phyloP scores from a whole-genome alignment of 2,329 filamentous ascomycete species.

The Fusarium sambucinum region DNA sequence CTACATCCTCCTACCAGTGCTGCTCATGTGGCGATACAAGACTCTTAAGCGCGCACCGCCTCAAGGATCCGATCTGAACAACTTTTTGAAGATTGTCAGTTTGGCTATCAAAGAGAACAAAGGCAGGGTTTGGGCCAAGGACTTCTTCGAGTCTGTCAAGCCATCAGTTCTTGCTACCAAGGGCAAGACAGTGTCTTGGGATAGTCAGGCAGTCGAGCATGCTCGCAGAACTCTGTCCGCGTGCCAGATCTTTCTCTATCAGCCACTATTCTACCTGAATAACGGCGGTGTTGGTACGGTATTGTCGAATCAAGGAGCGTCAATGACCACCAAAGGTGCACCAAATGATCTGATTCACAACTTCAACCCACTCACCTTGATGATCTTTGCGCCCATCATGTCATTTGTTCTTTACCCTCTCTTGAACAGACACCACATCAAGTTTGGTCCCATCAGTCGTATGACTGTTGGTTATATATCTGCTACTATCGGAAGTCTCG shows the following conservation, averaged over 20 bases:
- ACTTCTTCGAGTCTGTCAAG: neutral
- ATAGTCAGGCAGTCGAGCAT: constrained; percentile 7
- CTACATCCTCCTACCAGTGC: constrained; percentile 68
- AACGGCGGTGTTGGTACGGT: neutral
- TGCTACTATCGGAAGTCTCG: constrained; percentile 51
- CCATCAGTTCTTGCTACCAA: constrained; percentile 5
- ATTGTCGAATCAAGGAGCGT: neutral
- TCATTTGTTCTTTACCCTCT: constrained; percentile 64
- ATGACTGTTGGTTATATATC: constrained; percentile 68
- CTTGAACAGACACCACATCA: constrained; percentile 63
- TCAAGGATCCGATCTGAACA: neutral
- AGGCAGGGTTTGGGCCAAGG: neutral
- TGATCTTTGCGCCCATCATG: constrained; percentile 57
- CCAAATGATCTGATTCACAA: constrained; percentile 72
- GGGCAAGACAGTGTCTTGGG: constrained; percentile 4
- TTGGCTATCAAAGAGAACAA: neutral
- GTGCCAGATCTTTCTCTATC: constrained; percentile 11
- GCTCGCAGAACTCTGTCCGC: constrained; percentile 1
- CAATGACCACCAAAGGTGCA: constrained; percentile 59
- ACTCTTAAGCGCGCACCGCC: neutral
- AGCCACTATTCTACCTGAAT: neutral
- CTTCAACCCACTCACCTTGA: constrained; percentile 69
- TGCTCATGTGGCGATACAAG: neutral
- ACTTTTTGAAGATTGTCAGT: neutral
- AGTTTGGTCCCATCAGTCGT: constrained; percentile 69